Evolutionary conservation across 2,329 filamentous ascomycete genomes (phyloP).

Genomic region (Fusarium cyanostomum): DNA sequence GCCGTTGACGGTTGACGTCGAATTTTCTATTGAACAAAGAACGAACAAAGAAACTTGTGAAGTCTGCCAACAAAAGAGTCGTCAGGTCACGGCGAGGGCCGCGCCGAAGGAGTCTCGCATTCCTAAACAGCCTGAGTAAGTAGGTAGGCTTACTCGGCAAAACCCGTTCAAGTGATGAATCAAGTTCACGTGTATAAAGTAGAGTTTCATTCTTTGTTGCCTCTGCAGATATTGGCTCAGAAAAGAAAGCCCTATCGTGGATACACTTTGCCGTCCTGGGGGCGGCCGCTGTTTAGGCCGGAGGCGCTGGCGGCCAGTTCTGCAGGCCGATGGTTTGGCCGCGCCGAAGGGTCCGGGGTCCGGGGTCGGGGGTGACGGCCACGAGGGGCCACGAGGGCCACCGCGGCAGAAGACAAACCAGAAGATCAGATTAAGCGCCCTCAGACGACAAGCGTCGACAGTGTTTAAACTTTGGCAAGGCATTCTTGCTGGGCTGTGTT

Average conservation of each 20-base stretch:
- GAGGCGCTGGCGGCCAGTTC: too few relatives aligned
- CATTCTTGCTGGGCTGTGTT: constrained; percentile 20
- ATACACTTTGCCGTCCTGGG: not conserved
- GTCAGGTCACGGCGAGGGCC: not conserved
- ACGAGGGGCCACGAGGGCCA: not conserved
- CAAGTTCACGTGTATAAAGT: not conserved
- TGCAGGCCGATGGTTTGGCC: too few relatives aligned
- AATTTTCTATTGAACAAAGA: too few relatives aligned
- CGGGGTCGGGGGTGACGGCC: not conserved
- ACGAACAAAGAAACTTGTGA: not conserved
- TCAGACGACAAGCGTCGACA: not conserved
- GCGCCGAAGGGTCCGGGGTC: too few relatives aligned
- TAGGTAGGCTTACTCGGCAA: not conserved
- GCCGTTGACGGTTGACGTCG: too few relatives aligned
- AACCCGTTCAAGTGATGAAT: not conserved
- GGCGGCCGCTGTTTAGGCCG: too few relatives aligned
- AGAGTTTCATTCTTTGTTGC: not conserved
- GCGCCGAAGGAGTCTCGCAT: constrained; percentile 2
- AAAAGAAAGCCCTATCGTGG: not conserved
- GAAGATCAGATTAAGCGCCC: constrained; percentile 35
- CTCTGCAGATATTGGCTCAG: not conserved
- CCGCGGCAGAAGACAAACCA: constrained; percentile 41
- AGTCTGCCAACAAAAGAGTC: too few relatives aligned
- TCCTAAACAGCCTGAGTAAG: too few relatives aligned
- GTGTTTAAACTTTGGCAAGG: constrained; percentile 12